Base-by-base conservation (phyloP, 257 asterid genomes). In the Solanum chaucha region DNA sequence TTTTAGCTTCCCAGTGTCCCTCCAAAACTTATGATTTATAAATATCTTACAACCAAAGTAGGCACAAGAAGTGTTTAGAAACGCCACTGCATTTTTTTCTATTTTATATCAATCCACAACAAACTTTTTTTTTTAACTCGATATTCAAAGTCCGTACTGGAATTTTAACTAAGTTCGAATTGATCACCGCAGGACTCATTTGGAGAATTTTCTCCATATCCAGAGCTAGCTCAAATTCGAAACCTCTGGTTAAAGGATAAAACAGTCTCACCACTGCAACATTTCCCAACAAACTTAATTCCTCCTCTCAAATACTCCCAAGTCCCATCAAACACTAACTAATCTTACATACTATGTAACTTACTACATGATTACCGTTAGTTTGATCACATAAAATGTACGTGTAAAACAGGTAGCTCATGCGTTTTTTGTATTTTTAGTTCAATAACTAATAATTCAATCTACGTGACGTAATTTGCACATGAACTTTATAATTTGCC, bases 341-440 rank as follows among this genome's bases (percentile, higher is more conserved):
- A 67, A 67, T 64, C 32, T 64, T 22, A 64, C 71, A 24, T 64
- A 4, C 17, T n/a, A 64, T 64, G 71, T 10, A 64, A 64, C 24
- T 71, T 34, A 12, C 83, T 75, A 4, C 30, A 75, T 38, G 51
- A n/a, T 38, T n/a, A 74, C 34, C 19, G 30, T 28, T 75, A 38
- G 83, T 75, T 38, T 75, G 58, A 22, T 75, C 58, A 75, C 83
- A 38, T 75, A 3, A n/a, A 75, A 41, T 77, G 35, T 77, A 41
- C 61, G 61, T 41, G 83, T 15, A 77, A 77, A 75, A 40, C 1
- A 77, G 61, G 83, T 24, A 40, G 24, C 12, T 41, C 83, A 77
- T n/a, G 35, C n/a, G 13, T 20, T 77, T 74, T 12, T 24, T 77
- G 13, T 40, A n/a, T 13, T 77, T 11, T 36, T 36, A 38, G 82